Conservation (phyloP, 441 rosid genomes). For the Flueggea neowawraea region DNA sequence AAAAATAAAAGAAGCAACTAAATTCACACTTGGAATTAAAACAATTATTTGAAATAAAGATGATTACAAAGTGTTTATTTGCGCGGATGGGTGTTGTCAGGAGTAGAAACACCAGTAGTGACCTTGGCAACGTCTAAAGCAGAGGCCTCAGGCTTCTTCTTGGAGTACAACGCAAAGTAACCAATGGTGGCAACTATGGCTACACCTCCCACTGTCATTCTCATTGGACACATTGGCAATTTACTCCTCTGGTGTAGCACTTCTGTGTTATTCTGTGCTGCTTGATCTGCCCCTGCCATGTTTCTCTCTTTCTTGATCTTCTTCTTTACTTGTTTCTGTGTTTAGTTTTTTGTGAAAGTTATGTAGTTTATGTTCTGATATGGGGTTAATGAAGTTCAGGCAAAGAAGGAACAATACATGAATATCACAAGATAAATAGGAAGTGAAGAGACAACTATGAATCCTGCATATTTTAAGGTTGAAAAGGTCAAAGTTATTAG, state of each 20-base stretch:
- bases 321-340: no score
- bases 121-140: conserved; percentile 69
- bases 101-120: conserved; percentile 30
- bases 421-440: no score
- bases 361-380: no score
- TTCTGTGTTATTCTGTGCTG: conserved; percentile 23
- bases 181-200: conserved; percentile 36
- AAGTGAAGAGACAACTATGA: no score
- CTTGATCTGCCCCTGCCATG: conserved; percentile 37
- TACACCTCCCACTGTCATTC: conserved; percentile 29
- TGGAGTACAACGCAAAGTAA: conserved; percentile 44
- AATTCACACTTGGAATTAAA: no score
- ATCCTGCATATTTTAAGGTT: no score
- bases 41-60: no score
- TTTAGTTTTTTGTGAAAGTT: no score
- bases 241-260: conserved; percentile 36
- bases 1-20: no score
- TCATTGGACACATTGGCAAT: conserved; percentile 18
- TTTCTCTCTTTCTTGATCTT: background rate
- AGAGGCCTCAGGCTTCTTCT: conserved; percentile 68
- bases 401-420: no score
- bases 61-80: conserved; percentile 1
- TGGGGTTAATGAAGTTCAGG: no score
- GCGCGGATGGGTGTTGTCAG: conserved; percentile 48
- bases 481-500: no score